Evolutionary conservation across 139 green algal genomes (phyloP).

Genomic region (Volvox africanus): DNA sequence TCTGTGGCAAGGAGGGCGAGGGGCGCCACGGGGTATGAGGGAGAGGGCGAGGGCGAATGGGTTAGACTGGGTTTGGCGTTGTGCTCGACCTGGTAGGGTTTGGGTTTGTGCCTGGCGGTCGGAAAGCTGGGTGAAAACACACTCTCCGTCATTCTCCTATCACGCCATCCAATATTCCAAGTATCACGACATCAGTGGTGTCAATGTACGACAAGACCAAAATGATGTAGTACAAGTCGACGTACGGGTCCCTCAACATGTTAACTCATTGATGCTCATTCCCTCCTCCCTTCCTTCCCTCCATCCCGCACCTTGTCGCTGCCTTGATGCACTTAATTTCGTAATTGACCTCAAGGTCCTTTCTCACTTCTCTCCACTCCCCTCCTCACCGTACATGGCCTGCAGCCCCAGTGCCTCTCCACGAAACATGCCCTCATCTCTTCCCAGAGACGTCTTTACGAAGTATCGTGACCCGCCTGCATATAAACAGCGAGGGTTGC

Average conservation of each 20-base stretch:
- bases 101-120: background rate
- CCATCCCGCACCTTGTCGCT: background rate
- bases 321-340: background rate
- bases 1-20: background rate
- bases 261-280: background rate
- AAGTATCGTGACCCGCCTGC: constrained; percentile 73
- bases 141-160: background rate
- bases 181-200: background rate
- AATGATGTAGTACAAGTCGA: background rate
- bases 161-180: background rate
- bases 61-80: background rate
- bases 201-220: background rate
- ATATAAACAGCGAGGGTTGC: background rate
- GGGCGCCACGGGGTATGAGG: background rate
- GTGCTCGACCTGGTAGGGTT: background rate
- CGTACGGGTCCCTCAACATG: background rate
- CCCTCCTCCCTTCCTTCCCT: background rate
- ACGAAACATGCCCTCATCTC: constrained; percentile 87
- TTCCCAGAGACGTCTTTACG: constrained; percentile 81
- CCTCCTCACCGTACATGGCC: constrained; percentile 82
- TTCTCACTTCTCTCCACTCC: too few relatives aligned
- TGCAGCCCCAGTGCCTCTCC: constrained; percentile 88
- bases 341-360: background rate
- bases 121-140: background rate
- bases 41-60: background rate